A percentile compares a stretch with the other conserved stretches of the same genome.
phyloP scores from a whole-genome alignment of 495 filamentous ascomycete species.

The Penicillium goetzii region DNA sequence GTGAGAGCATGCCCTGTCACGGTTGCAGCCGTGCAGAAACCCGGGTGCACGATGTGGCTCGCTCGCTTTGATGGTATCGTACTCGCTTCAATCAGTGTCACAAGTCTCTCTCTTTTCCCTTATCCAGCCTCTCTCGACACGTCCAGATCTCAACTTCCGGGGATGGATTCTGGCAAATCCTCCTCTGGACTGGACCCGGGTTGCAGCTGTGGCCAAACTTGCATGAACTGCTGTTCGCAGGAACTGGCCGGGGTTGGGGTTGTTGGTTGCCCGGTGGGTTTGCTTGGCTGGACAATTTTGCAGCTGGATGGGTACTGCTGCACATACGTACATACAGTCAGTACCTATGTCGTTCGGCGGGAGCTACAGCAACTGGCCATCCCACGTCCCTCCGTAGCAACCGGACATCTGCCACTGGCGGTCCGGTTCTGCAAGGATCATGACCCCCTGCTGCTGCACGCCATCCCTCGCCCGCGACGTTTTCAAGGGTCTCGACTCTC shows the following conservation, averaged over 20 bases:
- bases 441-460: slow-evolving; percentile 1
- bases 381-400: not conserved
- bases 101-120: not conserved
- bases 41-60: slow-evolving; percentile 3
- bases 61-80: not conserved
- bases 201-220: slow-evolving; percentile 15
- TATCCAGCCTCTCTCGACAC: not conserved
- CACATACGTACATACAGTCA: not conserved
- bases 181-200: not conserved
- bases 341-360: not conserved
- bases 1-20: slow-evolving; percentile 11
- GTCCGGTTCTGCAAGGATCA: slow-evolving; percentile 16
- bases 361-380: not conserved
- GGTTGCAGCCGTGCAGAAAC: slow-evolving; percentile 12
- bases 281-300: slow-evolving; percentile 5
- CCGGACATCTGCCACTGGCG: not conserved
- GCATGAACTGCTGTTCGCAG: slow-evolving; percentile 35
- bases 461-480: not conserved
- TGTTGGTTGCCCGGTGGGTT: not conserved
- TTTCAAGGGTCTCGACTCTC: slow-evolving; percentile 1
- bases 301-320: not conserved
- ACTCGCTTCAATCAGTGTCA: not conserved
- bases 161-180: slow-evolving; percentile 2
- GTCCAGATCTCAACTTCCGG: slow-evolving; percentile 15
- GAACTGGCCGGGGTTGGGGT: not conserved